These are phyloP conservation scores for Suhomyces terraborum DNA, from an alignment of 1,139 yeast genomes.

Conservation along the genomic window DNA sequence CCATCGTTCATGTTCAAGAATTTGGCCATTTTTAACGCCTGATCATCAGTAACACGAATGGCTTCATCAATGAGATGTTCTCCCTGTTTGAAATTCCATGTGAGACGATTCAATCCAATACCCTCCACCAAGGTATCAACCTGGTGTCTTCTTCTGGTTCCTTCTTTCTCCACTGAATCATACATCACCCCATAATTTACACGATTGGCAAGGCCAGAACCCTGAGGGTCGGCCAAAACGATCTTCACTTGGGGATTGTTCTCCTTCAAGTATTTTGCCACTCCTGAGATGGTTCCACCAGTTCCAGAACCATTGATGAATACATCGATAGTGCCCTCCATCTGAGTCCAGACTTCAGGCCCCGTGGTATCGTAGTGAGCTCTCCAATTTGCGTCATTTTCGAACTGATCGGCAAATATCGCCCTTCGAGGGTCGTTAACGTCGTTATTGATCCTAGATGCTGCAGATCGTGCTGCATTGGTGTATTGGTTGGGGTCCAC, in stretches of 20 bases:
- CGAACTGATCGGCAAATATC: conserved; percentile 93
- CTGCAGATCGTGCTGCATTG: conserved; percentile 75
- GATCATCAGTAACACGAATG: conserved; percentile 71
- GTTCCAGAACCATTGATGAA: conserved; percentile 80
- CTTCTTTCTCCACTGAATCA: conserved; percentile 84
- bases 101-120: conserved; percentile 83
- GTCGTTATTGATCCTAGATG: conserved; percentile 53
- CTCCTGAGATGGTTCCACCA: conserved; percentile 88
- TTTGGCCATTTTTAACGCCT: conserved; percentile 88
- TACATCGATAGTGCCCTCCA: conserved; percentile 62
- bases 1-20: conserved; percentile 83
- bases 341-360: conserved; percentile 81
- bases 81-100: conserved; percentile 76
- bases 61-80: conserved; percentile 76
- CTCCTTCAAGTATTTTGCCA: conserved; percentile 69
- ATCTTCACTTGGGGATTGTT: conserved; percentile 34
- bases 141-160: conserved; percentile 91
- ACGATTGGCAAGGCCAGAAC: conserved; percentile 85
- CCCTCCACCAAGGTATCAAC: conserved; percentile 96
- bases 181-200: conserved; percentile 93
- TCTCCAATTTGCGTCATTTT: conserved; percentile 87
- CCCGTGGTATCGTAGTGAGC: conserved; percentile 84
- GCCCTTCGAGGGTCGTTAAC: conserved; percentile 49
- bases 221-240: conserved; percentile 91
- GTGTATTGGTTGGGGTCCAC: conserved; percentile 94